A percentile compares a stretch with the other conserved stretches of the same genome.
Evolutionary conservation across 2,329 filamentous ascomycete species (phyloP).

Genomic region (Cytospora schulzeri): DNA sequence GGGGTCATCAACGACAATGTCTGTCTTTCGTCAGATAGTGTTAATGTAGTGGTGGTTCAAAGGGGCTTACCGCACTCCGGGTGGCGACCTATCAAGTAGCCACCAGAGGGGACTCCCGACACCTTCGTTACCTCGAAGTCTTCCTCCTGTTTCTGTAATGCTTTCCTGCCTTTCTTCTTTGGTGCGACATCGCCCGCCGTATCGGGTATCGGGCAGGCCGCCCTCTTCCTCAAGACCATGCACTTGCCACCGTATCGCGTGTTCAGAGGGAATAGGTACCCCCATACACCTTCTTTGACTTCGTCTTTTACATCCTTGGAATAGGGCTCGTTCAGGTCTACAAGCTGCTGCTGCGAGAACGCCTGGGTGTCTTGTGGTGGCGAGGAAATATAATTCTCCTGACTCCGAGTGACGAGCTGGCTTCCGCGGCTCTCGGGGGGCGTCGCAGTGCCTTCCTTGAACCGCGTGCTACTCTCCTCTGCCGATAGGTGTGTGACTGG

Average conservation of each 20-base stretch:
- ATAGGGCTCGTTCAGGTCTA: conserved; percentile 70
- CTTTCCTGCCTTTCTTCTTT: conserved; percentile 47
- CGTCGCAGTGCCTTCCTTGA: conserved; percentile 72
- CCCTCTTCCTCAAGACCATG: conserved; percentile 72
- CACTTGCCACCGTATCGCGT: conserved; percentile 67
- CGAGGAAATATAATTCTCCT: conserved; percentile 48
- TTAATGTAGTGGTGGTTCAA: conserved; percentile 5
- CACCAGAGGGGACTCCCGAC: conserved; percentile 68
- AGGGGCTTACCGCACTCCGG: conserved; percentile 79
- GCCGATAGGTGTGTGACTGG: conserved; percentile 67
- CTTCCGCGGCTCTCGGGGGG: conserved; percentile 64
- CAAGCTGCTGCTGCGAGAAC: conserved; percentile 79
- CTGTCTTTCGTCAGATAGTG: conserved; percentile 40
- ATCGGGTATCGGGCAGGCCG: conserved; percentile 65
- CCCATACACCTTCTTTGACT: conserved; percentile 85
- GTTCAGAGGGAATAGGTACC: conserved; percentile 85
- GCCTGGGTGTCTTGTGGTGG: conserved; percentile 74
- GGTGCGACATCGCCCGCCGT: conserved; percentile 44
- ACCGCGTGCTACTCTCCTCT: conserved; percentile 61
- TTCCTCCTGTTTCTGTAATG: conserved; percentile 56
- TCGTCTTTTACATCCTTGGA: conserved; percentile 86
- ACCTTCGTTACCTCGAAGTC: conserved; percentile 64
- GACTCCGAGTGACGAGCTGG: conserved; percentile 51
- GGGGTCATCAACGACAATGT: conserved; percentile 73
- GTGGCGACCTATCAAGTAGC: conserved; percentile 90